A percentile compares a stretch with the other conserved stretches of the same genome.
phyloP scores from a whole-genome alignment of 2,329 filamentous ascomycete genomes.

The Hymenoscyphus occultus region DNA sequence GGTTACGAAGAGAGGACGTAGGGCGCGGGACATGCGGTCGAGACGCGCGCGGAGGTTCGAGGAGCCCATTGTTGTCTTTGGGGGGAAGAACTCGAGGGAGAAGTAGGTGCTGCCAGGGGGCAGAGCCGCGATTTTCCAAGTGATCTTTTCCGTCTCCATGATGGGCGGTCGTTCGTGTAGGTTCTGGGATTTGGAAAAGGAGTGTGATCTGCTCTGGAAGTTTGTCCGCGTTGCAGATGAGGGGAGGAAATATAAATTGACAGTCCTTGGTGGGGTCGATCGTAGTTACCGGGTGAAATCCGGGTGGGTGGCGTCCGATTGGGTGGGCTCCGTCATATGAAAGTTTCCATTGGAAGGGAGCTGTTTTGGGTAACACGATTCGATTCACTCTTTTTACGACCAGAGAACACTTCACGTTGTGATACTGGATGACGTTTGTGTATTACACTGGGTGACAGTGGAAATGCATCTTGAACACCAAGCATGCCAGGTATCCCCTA shows the following conservation, averaged over 20 bases:
- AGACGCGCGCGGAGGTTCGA: constrained; percentile 90
- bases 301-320: not conserved
- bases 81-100: constrained; percentile 98
- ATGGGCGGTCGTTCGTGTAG: not conserved
- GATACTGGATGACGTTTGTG: not conserved
- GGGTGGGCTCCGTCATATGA: not conserved
- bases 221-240: not conserved
- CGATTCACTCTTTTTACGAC: not conserved
- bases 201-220: not conserved
- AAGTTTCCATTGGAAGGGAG: not conserved
- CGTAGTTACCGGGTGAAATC: not conserved
- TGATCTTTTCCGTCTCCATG: constrained; percentile 67
- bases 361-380: not conserved
- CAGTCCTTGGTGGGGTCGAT: not conserved
- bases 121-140: constrained; percentile 89
- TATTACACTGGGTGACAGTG: not conserved
- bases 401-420: not conserved
- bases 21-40: constrained; percentile 87
- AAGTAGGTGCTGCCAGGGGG: constrained; percentile 81
- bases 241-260: not conserved
- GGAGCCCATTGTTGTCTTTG: constrained; percentile 94
- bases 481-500: constrained; percentile 29
- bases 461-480: not conserved
- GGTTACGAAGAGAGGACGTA: constrained; percentile 91
- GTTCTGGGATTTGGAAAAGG: not conserved